Evolutionary conservation across 2,329 filamentous ascomycete genomes (phyloP).

Genomic region (Paracamarosporium sp.): DNA sequence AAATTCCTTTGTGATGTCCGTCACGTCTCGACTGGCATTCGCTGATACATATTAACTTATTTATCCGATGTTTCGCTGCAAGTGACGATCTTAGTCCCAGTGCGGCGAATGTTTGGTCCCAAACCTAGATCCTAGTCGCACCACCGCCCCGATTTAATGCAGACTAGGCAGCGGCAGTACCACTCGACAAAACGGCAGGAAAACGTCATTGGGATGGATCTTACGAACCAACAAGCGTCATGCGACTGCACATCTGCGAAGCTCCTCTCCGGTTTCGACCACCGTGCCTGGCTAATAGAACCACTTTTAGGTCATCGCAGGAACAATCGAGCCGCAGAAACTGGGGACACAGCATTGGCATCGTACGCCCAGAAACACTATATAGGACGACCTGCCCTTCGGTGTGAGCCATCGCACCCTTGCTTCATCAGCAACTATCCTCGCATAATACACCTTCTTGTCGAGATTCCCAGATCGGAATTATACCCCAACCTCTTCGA

Average conservation of each 20-base stretch:
- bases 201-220: constrained; percentile 4
- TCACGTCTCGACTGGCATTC: background rate
- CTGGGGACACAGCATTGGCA: background rate
- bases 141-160: background rate
- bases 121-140: constrained; percentile 4
- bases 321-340: background rate
- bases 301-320: constrained; percentile 4
- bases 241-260: constrained; percentile 4
- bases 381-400: background rate
- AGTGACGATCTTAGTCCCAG: background rate
- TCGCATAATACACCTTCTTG: background rate
- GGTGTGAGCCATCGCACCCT: background rate
- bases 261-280: background rate
- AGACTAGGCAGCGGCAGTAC: background rate
- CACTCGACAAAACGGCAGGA: background rate
- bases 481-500: background rate
- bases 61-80: background rate
- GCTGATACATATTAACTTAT: background rate
- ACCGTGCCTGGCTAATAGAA: constrained; percentile 1
- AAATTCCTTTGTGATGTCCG: background rate
- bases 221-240: background rate
- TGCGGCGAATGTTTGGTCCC: background rate
- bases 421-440: background rate
- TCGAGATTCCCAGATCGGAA: background rate
- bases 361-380: constrained; percentile 1